phyloP scores from a whole-genome alignment of 2,329 filamentous ascomycete species.

The Diaporthe sp. region DNA sequence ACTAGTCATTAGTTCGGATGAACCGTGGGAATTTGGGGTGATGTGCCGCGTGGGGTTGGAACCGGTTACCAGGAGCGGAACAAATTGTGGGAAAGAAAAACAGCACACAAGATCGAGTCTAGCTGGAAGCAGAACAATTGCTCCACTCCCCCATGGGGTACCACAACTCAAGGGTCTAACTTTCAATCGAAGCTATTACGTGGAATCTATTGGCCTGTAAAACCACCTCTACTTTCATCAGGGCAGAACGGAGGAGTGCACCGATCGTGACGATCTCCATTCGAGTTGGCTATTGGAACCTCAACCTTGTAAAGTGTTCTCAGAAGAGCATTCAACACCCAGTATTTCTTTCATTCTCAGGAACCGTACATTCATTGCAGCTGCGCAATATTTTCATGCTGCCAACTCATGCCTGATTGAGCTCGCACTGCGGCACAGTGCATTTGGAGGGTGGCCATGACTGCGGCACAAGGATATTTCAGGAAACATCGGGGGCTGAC shows the following conservation, averaged over 20 bases:
- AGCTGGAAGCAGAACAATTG: not conserved
- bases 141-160: conserved; percentile 7
- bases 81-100: not conserved
- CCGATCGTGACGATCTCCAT: too few relatives aligned
- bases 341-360: not conserved
- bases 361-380: not conserved
- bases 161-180: not conserved
- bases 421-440: not conserved
- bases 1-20: conserved; percentile 10
- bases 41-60: not conserved
- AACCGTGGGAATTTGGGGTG: not conserved
- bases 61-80: not conserved
- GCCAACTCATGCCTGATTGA: not conserved
- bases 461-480: not conserved
- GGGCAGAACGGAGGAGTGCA: not conserved
- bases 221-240: not conserved
- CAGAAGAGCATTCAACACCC: not conserved
- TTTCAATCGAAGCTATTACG: not conserved
- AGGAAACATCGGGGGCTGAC: conserved; percentile 11
- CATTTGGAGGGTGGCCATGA: not conserved
- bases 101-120: not conserved
- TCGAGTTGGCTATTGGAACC: too few relatives aligned
- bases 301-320: not conserved
- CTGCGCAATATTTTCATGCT: too few relatives aligned
- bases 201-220: not conserved